A percentile compares a stretch with the other conserved stretches of the same genome.
phyloP scores from a whole-genome alignment of 495 filamentous ascomycete genomes.

The Geoglossum glabrum region DNA sequence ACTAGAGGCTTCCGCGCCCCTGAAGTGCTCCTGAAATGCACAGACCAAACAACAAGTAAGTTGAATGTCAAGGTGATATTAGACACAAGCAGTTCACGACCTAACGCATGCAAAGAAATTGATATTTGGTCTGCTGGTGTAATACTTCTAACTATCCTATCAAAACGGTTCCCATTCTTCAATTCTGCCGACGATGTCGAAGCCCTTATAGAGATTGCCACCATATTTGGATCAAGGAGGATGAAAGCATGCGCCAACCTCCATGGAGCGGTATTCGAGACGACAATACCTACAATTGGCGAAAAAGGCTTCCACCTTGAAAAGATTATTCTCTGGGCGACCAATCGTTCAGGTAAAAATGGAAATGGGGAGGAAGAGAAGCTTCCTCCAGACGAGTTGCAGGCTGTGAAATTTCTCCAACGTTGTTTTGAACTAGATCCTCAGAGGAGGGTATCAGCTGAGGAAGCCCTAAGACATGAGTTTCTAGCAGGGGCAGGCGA shows the following conservation, averaged over 20 bases:
- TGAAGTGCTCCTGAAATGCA: conserved; percentile 94
- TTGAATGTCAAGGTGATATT: background rate
- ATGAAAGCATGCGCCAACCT: conserved; percentile 69
- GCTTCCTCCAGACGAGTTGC: conserved; percentile 38
- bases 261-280: conserved; percentile 78
- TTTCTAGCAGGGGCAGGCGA: conserved; percentile 25
- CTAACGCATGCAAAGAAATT: conserved; percentile 23
- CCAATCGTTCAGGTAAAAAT: conserved; percentile 30
- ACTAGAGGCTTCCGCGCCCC: conserved; percentile 90
- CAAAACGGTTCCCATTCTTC: conserved; percentile 89
- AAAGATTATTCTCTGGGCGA: conserved; percentile 88
- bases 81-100: background rate
- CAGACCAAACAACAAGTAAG: conserved; percentile 64
- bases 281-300: conserved; percentile 75
- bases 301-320: conserved; percentile 68
- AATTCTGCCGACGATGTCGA: conserved; percentile 93
- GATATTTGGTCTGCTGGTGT: conserved; percentile 96
- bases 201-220: conserved; percentile 89
- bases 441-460: conserved; percentile 44
- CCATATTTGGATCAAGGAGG: conserved; percentile 67
- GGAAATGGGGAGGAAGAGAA: conserved; percentile 19
- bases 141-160: conserved; percentile 77
- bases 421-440: conserved; percentile 58
- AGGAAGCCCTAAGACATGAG: conserved; percentile 50
- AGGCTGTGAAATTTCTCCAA: conserved; percentile 44